Conservation (phyloP, 2,329 filamentous ascomycete genomes). For the Onygena corvina region DNA sequence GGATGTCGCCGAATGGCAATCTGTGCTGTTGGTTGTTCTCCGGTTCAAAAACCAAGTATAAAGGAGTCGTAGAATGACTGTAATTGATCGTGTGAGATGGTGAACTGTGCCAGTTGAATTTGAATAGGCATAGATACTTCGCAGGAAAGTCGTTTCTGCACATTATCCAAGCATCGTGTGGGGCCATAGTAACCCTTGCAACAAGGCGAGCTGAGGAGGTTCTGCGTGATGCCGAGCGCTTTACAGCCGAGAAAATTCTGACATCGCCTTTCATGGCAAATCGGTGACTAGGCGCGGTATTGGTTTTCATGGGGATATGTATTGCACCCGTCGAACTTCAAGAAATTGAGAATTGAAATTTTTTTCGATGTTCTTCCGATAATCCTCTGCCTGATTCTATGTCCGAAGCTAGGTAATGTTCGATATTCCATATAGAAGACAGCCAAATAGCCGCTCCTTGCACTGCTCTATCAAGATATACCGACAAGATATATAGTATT, state of each 20-base stretch:
- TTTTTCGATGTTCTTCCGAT: conserved; percentile 25
- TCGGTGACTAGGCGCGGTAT: conserved; percentile 5
- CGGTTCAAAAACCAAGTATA: not conserved
- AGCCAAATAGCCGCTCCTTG: conserved; percentile 38
- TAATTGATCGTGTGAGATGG: not conserved
- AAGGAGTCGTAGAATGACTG: too few relatives aligned
- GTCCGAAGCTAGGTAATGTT: conserved; percentile 55
- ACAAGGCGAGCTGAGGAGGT: not conserved
- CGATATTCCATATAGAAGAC: conserved; percentile 29
- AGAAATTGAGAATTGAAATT: conserved; percentile 24
- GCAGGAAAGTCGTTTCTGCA: not conserved
- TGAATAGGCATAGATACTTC: not conserved
- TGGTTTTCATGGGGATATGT: not conserved
- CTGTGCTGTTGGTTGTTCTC: not conserved
- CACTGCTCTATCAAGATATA: conserved; percentile 57
- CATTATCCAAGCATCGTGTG: not conserved
- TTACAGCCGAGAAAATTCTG: conserved; percentile 6
- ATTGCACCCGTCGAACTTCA: conserved; percentile 14
- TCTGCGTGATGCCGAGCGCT: conserved; percentile 4
- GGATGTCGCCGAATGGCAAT: not conserved
- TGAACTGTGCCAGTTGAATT: not conserved
- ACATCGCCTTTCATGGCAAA: not conserved
- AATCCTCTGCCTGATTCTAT: conserved; percentile 50
- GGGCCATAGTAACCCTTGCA: not conserved
- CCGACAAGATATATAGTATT: conserved; percentile 54